phyloP scores from a whole-genome alignment of 208 protist species.

The Trypanosoma lewisi region DNA sequence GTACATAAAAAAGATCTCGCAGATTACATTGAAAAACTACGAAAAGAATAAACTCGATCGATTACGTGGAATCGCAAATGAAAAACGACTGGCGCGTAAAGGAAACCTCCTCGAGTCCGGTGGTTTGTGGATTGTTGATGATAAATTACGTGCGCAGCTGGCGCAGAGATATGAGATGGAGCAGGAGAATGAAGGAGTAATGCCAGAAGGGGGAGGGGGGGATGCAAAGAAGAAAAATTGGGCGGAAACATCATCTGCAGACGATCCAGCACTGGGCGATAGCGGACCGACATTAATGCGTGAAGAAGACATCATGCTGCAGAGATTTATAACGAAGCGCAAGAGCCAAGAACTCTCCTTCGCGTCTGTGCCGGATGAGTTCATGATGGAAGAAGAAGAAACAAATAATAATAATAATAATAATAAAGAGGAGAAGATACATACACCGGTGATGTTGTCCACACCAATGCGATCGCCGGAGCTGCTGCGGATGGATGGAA shows the following conservation, averaged over 20 bases:
- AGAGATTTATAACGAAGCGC: constrained; percentile 18
- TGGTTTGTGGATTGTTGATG: constrained; percentile 71
- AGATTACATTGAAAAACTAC: constrained; percentile 62
- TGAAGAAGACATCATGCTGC: constrained; percentile 30
- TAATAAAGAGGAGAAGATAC: not conserved
- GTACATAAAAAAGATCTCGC: constrained; percentile 53
- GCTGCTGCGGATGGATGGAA: constrained; percentile 13
- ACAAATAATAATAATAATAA: not conserved
- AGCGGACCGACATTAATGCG: not conserved
- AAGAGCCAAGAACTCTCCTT: constrained; percentile 27
- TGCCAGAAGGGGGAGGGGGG: not conserved
- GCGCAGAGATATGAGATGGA: constrained; percentile 40
- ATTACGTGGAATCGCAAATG: constrained; percentile 59
- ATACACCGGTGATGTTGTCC: not conserved
- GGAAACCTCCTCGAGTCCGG: constrained; percentile 65
- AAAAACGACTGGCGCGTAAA: constrained; percentile 49
- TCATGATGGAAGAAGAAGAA: constrained; percentile 4
- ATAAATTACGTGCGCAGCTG: constrained; percentile 53
- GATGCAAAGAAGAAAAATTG: constrained; percentile 5
- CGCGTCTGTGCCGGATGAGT: constrained; percentile 35
- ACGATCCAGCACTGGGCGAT: constrained; percentile 1
- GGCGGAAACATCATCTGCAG: not conserved
- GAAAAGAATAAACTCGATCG: constrained; percentile 48
- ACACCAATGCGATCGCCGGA: constrained; percentile 8
- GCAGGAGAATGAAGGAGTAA: constrained; percentile 31